Percentiles rank a stretch among this genome's conserved stretches.
Evolutionary conservation across 1,139 yeast genomes (phyloP).

Genomic region (Kurtzmaniella quercitrusa): DNA sequence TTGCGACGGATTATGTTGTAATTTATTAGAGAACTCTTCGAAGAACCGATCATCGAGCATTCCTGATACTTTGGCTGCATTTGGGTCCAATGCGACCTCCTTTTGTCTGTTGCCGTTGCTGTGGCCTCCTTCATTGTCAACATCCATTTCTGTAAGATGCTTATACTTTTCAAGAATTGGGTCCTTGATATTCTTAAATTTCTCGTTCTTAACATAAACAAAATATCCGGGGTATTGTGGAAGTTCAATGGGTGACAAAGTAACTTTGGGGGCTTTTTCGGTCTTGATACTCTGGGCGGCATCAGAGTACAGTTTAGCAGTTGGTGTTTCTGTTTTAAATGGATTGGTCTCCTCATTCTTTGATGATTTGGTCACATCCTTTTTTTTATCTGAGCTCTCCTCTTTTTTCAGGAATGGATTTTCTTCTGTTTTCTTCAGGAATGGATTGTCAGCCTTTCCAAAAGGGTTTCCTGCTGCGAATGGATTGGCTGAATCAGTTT

Average conservation of each 20-base stretch:
- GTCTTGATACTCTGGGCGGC: slow-evolving; percentile 10
- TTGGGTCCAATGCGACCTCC: slow-evolving; percentile 24
- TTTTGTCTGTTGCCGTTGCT: background rate
- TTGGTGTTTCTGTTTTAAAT: background rate
- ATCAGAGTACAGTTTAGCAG: slow-evolving; percentile 6
- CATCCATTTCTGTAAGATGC: slow-evolving; percentile 47
- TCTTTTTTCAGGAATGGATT: too few species aligned
- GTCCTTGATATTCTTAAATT: slow-evolving; percentile 38
- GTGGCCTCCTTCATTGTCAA: slow-evolving; percentile 1
- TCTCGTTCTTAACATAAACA: slow-evolving; percentile 66
- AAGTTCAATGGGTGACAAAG: slow-evolving; percentile 15
- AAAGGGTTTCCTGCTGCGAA: slow-evolving; percentile 30
- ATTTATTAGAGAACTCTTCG: slow-evolving; percentile 69
- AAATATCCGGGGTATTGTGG: slow-evolving; percentile 62
- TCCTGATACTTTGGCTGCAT: slow-evolving; percentile 40
- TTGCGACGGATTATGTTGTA: slow-evolving; percentile 80
- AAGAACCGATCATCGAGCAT: slow-evolving; percentile 74
- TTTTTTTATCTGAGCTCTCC: too few species aligned
- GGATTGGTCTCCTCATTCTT: slow-evolving; percentile 13
- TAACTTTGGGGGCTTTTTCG: slow-evolving; percentile 13
- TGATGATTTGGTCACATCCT: slow-evolving; percentile 12
- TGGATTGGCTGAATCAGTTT: slow-evolving; percentile 20
- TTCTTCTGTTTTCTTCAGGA: slow-evolving; percentile 14
- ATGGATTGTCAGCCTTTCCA: slow-evolving; percentile 11
- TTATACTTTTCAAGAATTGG: slow-evolving; percentile 45